Base-by-base conservation (phyloP, 2,329 filamentous ascomycete species). In the Anthostomella pinea region DNA sequence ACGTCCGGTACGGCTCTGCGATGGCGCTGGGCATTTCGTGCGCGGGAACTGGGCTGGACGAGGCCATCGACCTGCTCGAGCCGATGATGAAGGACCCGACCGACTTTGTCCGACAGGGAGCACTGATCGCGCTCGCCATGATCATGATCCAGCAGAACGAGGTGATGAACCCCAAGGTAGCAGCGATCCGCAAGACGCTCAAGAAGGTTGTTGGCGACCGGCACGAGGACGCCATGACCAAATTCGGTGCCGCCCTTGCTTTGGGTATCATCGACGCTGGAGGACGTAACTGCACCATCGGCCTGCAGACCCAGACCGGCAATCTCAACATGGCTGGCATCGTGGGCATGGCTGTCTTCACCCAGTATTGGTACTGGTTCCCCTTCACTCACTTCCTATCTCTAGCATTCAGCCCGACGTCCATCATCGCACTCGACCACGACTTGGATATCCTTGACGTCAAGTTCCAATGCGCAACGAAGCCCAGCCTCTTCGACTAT, bases 361-460 rank as follows among this genome's bases (percentile, higher is more conserved):
- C 90, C 7, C 93, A 98, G 63, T 98, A 98, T 72, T 98, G 93
- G 93, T 98, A 98, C 72, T 98, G 93, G 93, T 98, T 98, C 79
- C 93, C 93, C 42, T 85, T 97, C 56, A 95, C 93, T 19, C 93
- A 98, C 67, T 98, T 98, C 79, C 65, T 98, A 39, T 94, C 91
- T 1, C 75, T 98, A 44, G 90, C 88, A 56, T 97, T 98, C 67
- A 89, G 87, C n/a, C 93, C 93, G 2, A 98, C 94, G 2, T 86
- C 93, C 2, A 86, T 98, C 57, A 96, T 97, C 53, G 91, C 87
- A 42, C 80, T 98, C 17, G 90, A 98, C 59, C 85, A 94, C 57
- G 87, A 96, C 57, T 76, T 98, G 10, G 88, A 96, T 55, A 88
- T 95, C 36, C 89, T 94, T 14, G 83, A 83, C 59, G 90, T 96